Percentiles rank a stretch among this genome's conserved stretches.
Evolutionary conservation across 768 basidiomycete species (phyloP).

Genomic region (Bullera alba): DNA sequence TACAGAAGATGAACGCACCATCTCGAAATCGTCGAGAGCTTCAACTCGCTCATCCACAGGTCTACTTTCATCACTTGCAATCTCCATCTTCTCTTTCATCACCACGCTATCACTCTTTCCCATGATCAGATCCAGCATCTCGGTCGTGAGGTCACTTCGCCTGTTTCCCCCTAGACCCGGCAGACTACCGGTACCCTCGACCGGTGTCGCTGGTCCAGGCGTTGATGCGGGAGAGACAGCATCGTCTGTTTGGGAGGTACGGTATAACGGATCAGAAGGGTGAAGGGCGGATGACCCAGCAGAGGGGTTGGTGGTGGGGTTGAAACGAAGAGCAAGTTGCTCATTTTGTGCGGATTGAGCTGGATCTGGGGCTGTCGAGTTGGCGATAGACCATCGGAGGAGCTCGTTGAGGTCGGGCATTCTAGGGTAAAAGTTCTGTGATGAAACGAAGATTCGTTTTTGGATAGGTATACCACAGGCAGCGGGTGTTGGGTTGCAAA

Average conservation of each 20-base stretch:
- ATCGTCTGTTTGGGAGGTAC: not conserved
- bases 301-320: conserved; percentile 13
- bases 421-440: too few species aligned
- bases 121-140: conserved; percentile 45
- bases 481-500: too few species aligned
- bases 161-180: too few species aligned
- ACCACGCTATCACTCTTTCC: conserved; percentile 43
- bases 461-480: too few species aligned
- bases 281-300: conserved; percentile 25
- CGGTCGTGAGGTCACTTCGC: conserved; percentile 31
- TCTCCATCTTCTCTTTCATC: conserved; percentile 46
- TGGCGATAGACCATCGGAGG: conserved; percentile 38
- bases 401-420: conserved; percentile 42
- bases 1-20: conserved; percentile 35
- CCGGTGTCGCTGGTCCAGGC: conserved; percentile 26
- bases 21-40: conserved; percentile 47
- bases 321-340: conserved; percentile 24
- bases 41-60: conserved; percentile 39
- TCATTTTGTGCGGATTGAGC: conserved; percentile 4
- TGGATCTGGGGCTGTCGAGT: conserved; percentile 10
- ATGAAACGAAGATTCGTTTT: too few species aligned
- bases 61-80: conserved; percentile 37
- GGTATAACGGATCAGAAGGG: conserved; percentile 22
- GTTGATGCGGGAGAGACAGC: conserved; percentile 7
- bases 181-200: conserved; percentile 1